phyloP scores from a whole-genome alignment of 2,329 filamentous ascomycete genomes.

The Aspergillus chevalieri region DNA sequence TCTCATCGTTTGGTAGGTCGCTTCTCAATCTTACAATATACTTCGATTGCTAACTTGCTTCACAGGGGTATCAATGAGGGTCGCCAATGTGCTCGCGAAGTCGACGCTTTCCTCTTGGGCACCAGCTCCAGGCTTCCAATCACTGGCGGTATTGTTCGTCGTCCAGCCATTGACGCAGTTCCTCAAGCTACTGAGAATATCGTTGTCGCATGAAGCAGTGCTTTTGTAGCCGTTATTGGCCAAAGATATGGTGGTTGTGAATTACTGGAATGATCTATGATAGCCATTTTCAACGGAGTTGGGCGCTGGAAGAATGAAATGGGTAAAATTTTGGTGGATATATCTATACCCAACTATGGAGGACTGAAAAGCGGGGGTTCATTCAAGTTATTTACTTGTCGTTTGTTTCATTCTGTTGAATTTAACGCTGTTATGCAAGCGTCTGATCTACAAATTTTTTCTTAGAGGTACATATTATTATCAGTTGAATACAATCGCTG shows the following conservation, averaged over 20 bases:
- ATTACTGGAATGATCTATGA: slow-evolving; percentile 9
- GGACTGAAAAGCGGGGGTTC: not conserved
- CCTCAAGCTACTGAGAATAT: slow-evolving; percentile 24
- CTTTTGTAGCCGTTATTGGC: too few relatives aligned
- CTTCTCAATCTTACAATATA: not conserved
- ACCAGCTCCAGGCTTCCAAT: slow-evolving; percentile 71
- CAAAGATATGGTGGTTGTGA: slow-evolving; percentile 3
- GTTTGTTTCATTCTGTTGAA: not conserved
- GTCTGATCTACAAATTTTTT: too few relatives aligned
- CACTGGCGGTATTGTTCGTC: slow-evolving; percentile 87
- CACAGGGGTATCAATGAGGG: slow-evolving; percentile 91
- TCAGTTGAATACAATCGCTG: too few relatives aligned
- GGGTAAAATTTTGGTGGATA: too few relatives aligned
- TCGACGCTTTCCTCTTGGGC: slow-evolving; percentile 79
- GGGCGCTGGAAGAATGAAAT: not conserved
- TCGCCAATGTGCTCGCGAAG: slow-evolving; percentile 83
- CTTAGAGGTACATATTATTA: too few relatives aligned
- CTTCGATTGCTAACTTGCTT: slow-evolving; percentile 5
- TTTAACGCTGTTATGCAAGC: too few relatives aligned
- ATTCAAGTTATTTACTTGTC: too few relatives aligned
- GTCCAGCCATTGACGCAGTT: slow-evolving; percentile 51
- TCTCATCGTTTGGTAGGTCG: slow-evolving; percentile 82
- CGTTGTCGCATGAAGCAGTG: slow-evolving; percentile 22
- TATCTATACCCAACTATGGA: not conserved
- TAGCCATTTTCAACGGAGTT: slow-evolving; percentile 12